Evolutionary conservation across 2,329 filamentous ascomycete genomes (phyloP).

Genomic region (Berkeleyomyces basicola): DNA sequence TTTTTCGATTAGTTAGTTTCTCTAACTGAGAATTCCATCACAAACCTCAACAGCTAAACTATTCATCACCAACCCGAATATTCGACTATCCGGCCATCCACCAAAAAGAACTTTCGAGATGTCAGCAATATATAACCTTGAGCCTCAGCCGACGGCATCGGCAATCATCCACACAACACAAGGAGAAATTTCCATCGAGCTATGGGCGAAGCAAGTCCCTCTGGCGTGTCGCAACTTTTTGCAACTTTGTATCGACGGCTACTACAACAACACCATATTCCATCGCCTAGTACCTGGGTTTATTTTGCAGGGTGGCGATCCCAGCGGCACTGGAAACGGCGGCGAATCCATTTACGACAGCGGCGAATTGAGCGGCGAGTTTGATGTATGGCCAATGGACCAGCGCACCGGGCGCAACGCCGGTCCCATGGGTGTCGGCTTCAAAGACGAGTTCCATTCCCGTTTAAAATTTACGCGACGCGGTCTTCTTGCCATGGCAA

Average conservation of each 20-base stretch:
- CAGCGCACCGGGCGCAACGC: slow-evolving; percentile 45
- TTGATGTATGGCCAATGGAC: slow-evolving; percentile 58
- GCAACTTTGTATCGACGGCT: slow-evolving; percentile 84
- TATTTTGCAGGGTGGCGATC: slow-evolving; percentile 87
- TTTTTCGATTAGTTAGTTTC: neutral
- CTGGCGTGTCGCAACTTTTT: slow-evolving; percentile 89
- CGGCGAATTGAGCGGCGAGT: slow-evolving; percentile 53
- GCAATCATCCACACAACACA: slow-evolving; percentile 78
- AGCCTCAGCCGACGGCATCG: slow-evolving; percentile 79
- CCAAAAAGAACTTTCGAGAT: slow-evolving; percentile 29
- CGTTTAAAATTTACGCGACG: slow-evolving; percentile 83
- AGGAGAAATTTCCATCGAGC: slow-evolving; percentile 77
- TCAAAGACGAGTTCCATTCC: slow-evolving; percentile 79
- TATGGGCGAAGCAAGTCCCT: slow-evolving; percentile 90
- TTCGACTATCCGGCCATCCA: neutral
- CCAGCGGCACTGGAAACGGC: slow-evolving; percentile 79
- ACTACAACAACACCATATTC: slow-evolving; percentile 88
- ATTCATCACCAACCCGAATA: neutral
- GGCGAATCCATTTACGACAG: slow-evolving; percentile 87
- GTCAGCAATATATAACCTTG: slow-evolving; percentile 85
- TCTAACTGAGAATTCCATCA: neutral
- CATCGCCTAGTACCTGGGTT: slow-evolving; percentile 86
- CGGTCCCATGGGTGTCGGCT: slow-evolving; percentile 40
- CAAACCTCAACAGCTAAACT: neutral
- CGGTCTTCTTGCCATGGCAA: slow-evolving; percentile 90